Evolutionary conservation across 768 basidiomycete genomes (phyloP), one percentile per base, ranked within the genome.

Genomic region (Leccinum longicurvipes): DNA sequence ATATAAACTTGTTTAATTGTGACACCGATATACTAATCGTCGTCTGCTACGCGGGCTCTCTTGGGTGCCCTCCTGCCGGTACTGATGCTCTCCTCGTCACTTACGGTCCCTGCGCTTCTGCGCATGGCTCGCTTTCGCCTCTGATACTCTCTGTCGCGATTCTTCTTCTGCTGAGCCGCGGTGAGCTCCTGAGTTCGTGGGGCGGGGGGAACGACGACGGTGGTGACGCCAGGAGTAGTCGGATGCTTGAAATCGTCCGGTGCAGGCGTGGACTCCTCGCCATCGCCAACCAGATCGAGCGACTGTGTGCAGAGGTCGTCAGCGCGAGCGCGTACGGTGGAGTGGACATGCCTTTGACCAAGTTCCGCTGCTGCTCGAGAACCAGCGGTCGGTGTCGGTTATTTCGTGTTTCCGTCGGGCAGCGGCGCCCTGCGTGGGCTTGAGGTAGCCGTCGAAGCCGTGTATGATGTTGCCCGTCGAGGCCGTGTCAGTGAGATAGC

Each of bases 391-490:
- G 12, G 80, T 74, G 54, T 93, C 91, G 58, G 80, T 82, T 55
- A 91, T 80, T 60, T 93, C 90, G 60, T 86, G 83, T 65, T 85
- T 86, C 66, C 86, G 79, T 63, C 89, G 76, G 9, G 69, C 70
- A 4, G 71, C 70, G 19, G 71, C 70, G 7, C 80, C 83, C 9
- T 80, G 76, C 1, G 80, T 80, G 56, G 85, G 87, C 72, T 93
- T 93, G 55, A 93, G 81, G 67, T 92, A 93, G 41, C 86, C 84
- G 53, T 93, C 91, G 60, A 93, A 93, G 4, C 91, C 91, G 63
- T 87, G 87, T 34, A 93, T 87, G 51, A 93, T 92, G 62, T 93
- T 93, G 28, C 91, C 91, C 17, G 91, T 89, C 62, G 83, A 85
- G 1, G 86, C 82, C 1, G 91, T 92, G 51, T 93, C 91, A 7